Percentiles rank a stretch among this genome's conserved stretches.
Evolutionary conservation across 345 rosid genomes (phyloP).

Genomic region (Litchi chinensis): DNA sequence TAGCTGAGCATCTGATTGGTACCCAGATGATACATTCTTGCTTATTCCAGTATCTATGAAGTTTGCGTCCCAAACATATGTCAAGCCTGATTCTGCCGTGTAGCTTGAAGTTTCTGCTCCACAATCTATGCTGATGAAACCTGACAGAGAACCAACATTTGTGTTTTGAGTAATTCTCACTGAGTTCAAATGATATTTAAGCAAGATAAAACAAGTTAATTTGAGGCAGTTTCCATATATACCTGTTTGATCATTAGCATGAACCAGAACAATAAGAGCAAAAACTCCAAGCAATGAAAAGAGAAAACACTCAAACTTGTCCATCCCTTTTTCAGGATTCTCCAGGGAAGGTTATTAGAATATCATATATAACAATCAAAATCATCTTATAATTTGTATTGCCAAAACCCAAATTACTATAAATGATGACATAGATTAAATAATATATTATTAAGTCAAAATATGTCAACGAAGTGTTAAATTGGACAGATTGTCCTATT

Average conservation of each 20-base stretch:
- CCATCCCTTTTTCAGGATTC: not conserved
- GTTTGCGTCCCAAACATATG: not conserved
- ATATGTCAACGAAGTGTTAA: too few species aligned
- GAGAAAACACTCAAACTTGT: not conserved
- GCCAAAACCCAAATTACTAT: too few species aligned
- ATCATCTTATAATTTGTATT: too few species aligned
- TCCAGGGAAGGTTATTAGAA: not conserved
- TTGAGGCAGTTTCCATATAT: not conserved
- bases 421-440: too few species aligned
- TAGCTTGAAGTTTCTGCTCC: conserved; percentile 17
- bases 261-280: not conserved
- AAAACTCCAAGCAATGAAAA: not conserved
- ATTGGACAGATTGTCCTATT: too few species aligned
- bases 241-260: conserved; percentile 12
- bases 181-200: too few species aligned
- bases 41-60: conserved; percentile 5
- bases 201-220: too few species aligned
- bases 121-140: conserved; percentile 27
- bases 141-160: not conserved
- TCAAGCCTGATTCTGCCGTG: conserved; percentile 3
- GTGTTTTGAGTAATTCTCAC: not conserved
- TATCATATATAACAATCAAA: too few species aligned
- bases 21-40: not conserved
- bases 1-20: not conserved
- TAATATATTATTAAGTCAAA: too few species aligned